Conservation (phyloP, 768 basidiomycete species). For the Podaxis carcinomalis region DNA sequence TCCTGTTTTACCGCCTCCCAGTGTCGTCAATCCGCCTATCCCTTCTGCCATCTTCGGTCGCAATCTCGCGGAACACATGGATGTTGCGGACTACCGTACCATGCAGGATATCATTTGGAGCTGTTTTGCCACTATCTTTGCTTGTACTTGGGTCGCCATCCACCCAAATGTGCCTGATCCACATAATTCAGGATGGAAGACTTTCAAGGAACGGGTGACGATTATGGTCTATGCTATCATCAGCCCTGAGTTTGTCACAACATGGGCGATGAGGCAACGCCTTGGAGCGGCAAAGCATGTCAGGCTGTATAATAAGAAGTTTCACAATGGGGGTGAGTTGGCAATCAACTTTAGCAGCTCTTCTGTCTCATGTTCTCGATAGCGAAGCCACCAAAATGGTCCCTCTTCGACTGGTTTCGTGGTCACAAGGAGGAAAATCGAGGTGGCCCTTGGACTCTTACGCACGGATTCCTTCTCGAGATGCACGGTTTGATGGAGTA, state of each 20-base stretch:
- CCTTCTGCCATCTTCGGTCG: not conserved
- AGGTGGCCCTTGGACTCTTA: slow-evolving; percentile 5
- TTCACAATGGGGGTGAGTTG: not conserved
- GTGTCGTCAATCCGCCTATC: not conserved
- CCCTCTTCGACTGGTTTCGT: not conserved
- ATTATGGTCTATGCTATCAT: not conserved
- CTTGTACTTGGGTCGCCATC: too few relatives aligned
- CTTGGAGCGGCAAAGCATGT: not conserved
- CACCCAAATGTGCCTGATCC: not conserved
- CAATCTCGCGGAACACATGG: not conserved
- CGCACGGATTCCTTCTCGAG: slow-evolving; percentile 7
- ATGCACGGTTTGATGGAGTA: slow-evolving; percentile 3
- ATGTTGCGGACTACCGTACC: not conserved
- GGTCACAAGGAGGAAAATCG: not conserved
- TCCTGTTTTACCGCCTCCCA: too few relatives aligned
- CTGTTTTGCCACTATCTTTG: too few relatives aligned
- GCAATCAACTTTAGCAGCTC: not conserved
- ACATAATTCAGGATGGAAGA: not conserved
- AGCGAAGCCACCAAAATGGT: not conserved
- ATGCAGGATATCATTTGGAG: not conserved
- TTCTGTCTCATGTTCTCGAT: not conserved
- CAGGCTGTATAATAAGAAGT: not conserved
- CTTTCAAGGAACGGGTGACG: not conserved
- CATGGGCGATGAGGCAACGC: not conserved
- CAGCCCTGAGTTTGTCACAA: too few relatives aligned